These are phyloP conservation scores for Fusarium protoensiforme DNA, from an alignment of 2,329 filamentous ascomycete species.

Conservation along the genomic window DNA sequence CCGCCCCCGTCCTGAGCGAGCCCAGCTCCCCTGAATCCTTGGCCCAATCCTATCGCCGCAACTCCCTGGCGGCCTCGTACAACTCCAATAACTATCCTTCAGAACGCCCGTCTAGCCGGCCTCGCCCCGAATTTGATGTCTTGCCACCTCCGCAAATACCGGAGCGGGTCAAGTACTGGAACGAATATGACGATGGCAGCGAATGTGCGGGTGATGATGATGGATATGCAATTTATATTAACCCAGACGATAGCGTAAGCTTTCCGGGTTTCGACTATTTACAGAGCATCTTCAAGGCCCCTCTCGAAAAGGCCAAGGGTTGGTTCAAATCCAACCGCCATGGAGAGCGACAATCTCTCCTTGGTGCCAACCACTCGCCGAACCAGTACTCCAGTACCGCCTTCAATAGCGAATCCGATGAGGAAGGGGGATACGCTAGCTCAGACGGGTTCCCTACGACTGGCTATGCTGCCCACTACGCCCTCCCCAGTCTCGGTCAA, in stretches of 20 bases:
- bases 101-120: slow-evolving; percentile 43
- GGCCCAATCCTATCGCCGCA: slow-evolving; percentile 22
- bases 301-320: slow-evolving; percentile 61
- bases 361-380: slow-evolving; percentile 40
- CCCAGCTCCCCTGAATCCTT: slow-evolving; percentile 52
- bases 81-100: not conserved
- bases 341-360: slow-evolving; percentile 44
- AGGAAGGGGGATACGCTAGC: slow-evolving; percentile 64
- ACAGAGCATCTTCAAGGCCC: slow-evolving; percentile 60
- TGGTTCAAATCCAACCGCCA: slow-evolving; percentile 57
- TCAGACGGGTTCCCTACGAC: slow-evolving; percentile 60
- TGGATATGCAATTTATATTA: slow-evolving; percentile 78
- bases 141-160: slow-evolving; percentile 45
- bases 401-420: slow-evolving; percentile 52
- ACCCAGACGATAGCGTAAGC: slow-evolving; percentile 70
- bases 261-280: slow-evolving; percentile 75
- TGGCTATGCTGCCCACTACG: slow-evolving; percentile 66
- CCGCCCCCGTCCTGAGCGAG: slow-evolving; percentile 54
- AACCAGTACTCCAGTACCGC: slow-evolving; percentile 46
- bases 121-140: slow-evolving; percentile 44
- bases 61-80: slow-evolving; percentile 20
- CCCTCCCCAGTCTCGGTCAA: slow-evolving; percentile 63
- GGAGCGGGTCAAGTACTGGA: slow-evolving; percentile 74
- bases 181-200: slow-evolving; percentile 86
- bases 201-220: slow-evolving; percentile 67